Evolutionary conservation across 306 rosid genomes (phyloP).

Genomic region (Vigna reflexopilosa): DNA sequence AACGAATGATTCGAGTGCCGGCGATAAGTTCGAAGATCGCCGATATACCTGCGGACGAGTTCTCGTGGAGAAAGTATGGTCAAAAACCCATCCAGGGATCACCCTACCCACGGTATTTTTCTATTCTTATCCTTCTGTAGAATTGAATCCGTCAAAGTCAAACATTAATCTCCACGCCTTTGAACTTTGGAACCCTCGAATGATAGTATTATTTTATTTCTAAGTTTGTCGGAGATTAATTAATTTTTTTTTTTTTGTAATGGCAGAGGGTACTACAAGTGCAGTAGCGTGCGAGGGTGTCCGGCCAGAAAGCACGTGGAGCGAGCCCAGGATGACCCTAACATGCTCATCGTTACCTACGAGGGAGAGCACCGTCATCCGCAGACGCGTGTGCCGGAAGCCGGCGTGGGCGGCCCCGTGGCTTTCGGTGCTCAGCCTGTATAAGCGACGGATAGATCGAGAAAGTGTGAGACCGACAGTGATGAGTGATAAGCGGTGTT

Average conservation of each 20-base stretch:
- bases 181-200: background rate
- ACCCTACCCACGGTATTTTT: slow-evolving; percentile 73
- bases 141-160: slow-evolving; percentile 40
- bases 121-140: background rate
- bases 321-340: slow-evolving; percentile 60
- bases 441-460: background rate
- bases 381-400: background rate
- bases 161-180: background rate
- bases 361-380: slow-evolving; percentile 51
- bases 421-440: slow-evolving; percentile 7
- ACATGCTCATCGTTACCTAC: slow-evolving; percentile 47
- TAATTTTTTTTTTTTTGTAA: background rate
- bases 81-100: slow-evolving; percentile 93
- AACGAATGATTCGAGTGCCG: slow-evolving; percentile 62
- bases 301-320: slow-evolving; percentile 93
- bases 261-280: slow-evolving; percentile 78
- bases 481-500: background rate
- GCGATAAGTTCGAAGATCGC: slow-evolving; percentile 78
- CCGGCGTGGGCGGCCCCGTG: background rate
- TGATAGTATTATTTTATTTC: background rate
- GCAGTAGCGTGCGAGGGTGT: slow-evolving; percentile 79
- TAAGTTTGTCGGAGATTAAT: background rate
- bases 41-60: slow-evolving; percentile 80
- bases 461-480: background rate
- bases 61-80: slow-evolving; percentile 85